Conservation (phyloP, 805 yeast genomes). For the Candida maesae region DNA sequence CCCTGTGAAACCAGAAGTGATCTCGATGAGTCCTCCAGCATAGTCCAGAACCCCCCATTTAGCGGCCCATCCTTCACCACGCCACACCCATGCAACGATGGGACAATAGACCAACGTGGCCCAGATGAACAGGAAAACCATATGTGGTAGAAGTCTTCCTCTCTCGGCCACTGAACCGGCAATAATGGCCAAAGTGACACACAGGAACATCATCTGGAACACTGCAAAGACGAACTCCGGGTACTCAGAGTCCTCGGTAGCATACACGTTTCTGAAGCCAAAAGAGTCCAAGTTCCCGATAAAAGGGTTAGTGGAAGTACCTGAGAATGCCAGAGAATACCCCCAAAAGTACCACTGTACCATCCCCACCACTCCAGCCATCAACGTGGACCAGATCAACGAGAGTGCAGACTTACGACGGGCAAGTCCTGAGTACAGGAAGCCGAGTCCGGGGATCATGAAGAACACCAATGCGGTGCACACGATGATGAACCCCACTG, state of each 20-base stretch:
- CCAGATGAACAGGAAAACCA: slow-evolving; percentile 82
- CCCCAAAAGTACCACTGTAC: slow-evolving; percentile 99
- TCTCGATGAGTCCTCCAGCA: slow-evolving; percentile 98
- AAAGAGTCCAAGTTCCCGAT: slow-evolving; percentile 84
- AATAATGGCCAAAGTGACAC: slow-evolving; percentile 88
- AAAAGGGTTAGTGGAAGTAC: slow-evolving; percentile 75
- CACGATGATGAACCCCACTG: slow-evolving; percentile 48
- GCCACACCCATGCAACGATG: slow-evolving; percentile 95
- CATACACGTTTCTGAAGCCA: slow-evolving; percentile 72
- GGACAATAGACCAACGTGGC: slow-evolving; percentile 92
- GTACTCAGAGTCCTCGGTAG: slow-evolving; percentile 43
- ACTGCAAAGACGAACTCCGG: slow-evolving; percentile 85
- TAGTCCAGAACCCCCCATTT: slow-evolving; percentile 91
- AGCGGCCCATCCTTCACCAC: slow-evolving; percentile 88
- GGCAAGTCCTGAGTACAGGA: slow-evolving; percentile 87
- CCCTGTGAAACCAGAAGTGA: slow-evolving; percentile 86
- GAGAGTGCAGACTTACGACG: slow-evolving; percentile 87
- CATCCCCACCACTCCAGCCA: slow-evolving; percentile 68
- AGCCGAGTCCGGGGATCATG: slow-evolving; percentile 95
- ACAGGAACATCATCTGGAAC: slow-evolving; percentile 87
- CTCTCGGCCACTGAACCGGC: slow-evolving; percentile 94
- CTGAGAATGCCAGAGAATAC: slow-evolving; percentile 84
- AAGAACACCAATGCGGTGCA: slow-evolving; percentile 74
- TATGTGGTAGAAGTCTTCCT: slow-evolving; percentile 81
- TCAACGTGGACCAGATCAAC: slow-evolving; percentile 74